Conservation (phyloP, 2,329 filamentous ascomycete genomes). For the Davidsoniella eucalypti region DNA sequence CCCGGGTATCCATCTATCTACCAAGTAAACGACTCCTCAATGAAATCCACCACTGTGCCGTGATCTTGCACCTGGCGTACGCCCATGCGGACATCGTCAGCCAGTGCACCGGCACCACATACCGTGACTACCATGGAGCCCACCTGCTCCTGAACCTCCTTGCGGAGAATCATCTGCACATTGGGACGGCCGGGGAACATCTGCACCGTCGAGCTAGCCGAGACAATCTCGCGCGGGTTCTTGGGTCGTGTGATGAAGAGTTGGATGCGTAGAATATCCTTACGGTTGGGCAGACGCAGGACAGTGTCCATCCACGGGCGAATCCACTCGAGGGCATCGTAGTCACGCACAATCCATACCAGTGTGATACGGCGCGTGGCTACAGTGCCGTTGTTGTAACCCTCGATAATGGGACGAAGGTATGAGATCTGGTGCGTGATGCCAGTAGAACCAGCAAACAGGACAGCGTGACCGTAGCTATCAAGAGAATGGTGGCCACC, state of each 20-base stretch:
- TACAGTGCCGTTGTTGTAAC: constrained; percentile 52
- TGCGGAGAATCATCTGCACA: constrained; percentile 58
- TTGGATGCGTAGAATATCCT: constrained; percentile 70
- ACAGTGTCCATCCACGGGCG: constrained; percentile 67
- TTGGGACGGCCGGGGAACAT: constrained; percentile 87
- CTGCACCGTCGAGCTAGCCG: constrained; percentile 62
- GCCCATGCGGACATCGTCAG: constrained; percentile 57
- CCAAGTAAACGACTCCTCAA: constrained; percentile 64
- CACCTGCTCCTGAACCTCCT: constrained; percentile 65
- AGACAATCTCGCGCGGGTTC: constrained; percentile 65
- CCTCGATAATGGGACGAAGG: constrained; percentile 57
- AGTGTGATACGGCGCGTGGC: constrained; percentile 70
- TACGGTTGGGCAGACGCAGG: constrained; percentile 60
- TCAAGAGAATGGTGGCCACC: constrained; percentile 67
- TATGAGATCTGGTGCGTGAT: constrained; percentile 93
- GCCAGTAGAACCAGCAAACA: constrained; percentile 83
- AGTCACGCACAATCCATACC: constrained; percentile 84
- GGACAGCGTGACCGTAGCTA: constrained; percentile 80
- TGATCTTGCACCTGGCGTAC: constrained; percentile 47
- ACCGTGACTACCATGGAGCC: constrained; percentile 81
- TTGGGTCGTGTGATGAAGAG: constrained; percentile 83
- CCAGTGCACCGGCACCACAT: constrained; percentile 58
- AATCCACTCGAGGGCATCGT: constrained; percentile 84
- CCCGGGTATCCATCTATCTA: constrained; percentile 27
- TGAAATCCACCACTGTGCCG: constrained; percentile 49